phyloP scores from a whole-genome alignment of 139 green algal species.

The Tetradesmus lagerheimii region DNA sequence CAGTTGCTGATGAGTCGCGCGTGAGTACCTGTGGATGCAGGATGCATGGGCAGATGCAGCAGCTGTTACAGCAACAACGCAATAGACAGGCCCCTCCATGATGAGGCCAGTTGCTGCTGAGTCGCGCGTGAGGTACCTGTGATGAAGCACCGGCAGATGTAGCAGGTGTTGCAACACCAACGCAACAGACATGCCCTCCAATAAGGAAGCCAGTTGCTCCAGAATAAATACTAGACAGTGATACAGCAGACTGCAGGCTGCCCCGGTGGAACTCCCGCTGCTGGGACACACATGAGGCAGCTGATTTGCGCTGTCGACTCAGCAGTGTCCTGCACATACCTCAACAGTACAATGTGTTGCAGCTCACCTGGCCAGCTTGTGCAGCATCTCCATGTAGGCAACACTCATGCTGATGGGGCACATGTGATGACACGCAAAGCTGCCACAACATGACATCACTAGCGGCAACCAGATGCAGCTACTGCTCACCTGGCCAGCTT shows the following conservation, averaged over 20 bases:
- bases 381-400: conserved; percentile 55
- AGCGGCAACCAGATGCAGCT: not conserved
- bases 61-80: not conserved
- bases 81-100: too few species aligned
- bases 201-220: not conserved
- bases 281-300: too few species aligned
- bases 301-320: too few species aligned
- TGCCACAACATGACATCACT: not conserved
- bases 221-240: too few species aligned
- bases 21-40: not conserved
- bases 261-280: too few species aligned
- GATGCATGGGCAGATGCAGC: not conserved
- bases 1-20: conserved; percentile 27
- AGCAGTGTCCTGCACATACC: too few species aligned
- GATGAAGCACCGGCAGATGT: not conserved
- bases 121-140: conserved; percentile 40
- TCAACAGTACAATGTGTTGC: too few species aligned
- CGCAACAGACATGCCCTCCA: not conserved
- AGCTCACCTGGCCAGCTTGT: conserved; percentile 32
- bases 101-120: not conserved
- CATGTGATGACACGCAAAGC: conserved; percentile 52
- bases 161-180: not conserved
- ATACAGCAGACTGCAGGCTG: too few species aligned
- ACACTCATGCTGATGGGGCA: conserved; percentile 63
- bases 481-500: conserved; percentile 14